Evolutionary conservation across 192 early-diverging fungal species (phyloP), one percentile per base, ranked within the genome.

Genomic region (Entrophospora sp.): DNA sequence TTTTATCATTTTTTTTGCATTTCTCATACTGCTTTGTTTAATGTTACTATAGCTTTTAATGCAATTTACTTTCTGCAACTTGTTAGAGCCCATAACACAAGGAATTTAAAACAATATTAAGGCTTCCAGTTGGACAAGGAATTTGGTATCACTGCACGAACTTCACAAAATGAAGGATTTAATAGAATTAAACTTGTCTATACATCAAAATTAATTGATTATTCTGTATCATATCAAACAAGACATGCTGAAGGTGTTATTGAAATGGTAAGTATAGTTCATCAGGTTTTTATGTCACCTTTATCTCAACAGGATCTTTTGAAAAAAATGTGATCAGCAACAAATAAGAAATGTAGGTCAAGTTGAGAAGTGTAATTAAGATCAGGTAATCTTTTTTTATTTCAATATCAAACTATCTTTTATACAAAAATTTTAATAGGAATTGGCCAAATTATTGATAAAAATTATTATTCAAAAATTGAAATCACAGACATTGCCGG

Each of bases 1-100:
- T 74, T 13, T 73, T 84, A 16, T 81, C 76, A 64, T 87, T 85
- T 13, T 80, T 72, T 53, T 83, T n/a, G 70, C 89, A 94, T 91
- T 32, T 77, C 76, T 90, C 91, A 92, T 4, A 82, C 80, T 18
- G 89, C 72, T 60, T 86, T 83, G 59, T 79, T 80, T 10, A 78
- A 71, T 9, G 72, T 69, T 22, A 86, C 74, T 0, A 72, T 44
- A 43, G 89, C 69, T 56, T 87, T 84, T 42, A 84, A 63, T 25
- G 79, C 74, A 80, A 78, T 1, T 80, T 80, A 13, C 77, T 77
- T 0, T 88, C 81, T 35, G 85, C 77, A 31, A 84, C 77, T 4
- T 69, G 78, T 46, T 81, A n/a, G n/a, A n/a, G n/a, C n/a, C n/a
- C n/a, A n/a, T n/a, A n/a, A n/a, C n/a, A n/a, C n/a, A n/a, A n/a